Percentiles rank a stretch among this genome's conserved stretches.
phyloP scores from a whole-genome alignment of 2,329 filamentous ascomycete species.

The Botryosphaeria dothidea region DNA sequence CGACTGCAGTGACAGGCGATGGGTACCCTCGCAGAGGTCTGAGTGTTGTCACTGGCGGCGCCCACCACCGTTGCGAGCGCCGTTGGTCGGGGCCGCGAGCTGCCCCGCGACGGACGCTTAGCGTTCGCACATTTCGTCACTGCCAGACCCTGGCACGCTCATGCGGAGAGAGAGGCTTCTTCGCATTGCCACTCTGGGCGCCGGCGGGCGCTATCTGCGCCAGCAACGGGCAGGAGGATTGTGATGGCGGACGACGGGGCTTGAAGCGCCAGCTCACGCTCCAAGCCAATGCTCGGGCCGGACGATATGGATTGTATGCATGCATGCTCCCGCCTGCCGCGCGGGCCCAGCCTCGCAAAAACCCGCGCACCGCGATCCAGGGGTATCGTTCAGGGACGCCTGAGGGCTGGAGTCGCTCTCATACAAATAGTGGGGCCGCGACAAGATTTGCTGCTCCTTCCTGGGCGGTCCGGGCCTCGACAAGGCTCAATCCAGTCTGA shows the following conservation, averaged over 20 bases:
- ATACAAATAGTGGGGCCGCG: conserved; percentile 1
- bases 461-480: conserved; percentile 5
- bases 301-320: background rate
- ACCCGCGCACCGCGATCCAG: conserved; percentile 11
- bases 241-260: background rate
- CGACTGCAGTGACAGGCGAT: conserved; percentile 3
- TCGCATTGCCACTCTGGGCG: background rate
- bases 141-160: background rate
- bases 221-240: conserved; percentile 1
- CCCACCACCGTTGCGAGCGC: background rate
- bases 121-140: conserved; percentile 8
- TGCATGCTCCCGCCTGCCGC: conserved; percentile 6
- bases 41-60: background rate
- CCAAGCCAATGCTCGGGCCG: background rate
- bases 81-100: background rate
- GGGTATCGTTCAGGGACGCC: conserved; percentile 6
- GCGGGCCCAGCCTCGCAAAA: conserved; percentile 2
- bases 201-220: background rate
- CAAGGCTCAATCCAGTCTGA: background rate
- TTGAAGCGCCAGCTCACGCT: background rate
- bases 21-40: background rate
- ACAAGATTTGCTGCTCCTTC: conserved; percentile 10
- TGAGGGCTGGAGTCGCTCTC: conserved; percentile 6
- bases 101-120: background rate
- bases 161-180: background rate